phyloP scores from a whole-genome alignment of 2,329 filamentous ascomycete genomes.

The Alternaria metachromatica region DNA sequence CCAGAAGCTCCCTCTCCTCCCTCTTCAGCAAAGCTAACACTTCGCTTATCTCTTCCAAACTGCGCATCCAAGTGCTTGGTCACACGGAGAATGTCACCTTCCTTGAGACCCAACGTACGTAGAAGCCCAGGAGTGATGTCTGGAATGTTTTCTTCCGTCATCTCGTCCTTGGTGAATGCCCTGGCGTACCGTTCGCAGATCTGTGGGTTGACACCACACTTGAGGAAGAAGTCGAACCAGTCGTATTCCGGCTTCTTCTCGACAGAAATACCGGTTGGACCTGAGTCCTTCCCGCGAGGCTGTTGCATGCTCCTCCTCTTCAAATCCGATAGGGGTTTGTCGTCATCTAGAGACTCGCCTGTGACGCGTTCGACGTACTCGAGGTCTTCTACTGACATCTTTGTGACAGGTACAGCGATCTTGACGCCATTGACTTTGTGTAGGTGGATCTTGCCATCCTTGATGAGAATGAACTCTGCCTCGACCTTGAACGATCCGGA shows the following conservation, averaged over 20 bases:
- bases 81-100: constrained; percentile 95
- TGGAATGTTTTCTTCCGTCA: constrained; percentile 91
- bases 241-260: constrained; percentile 82
- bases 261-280: constrained; percentile 66
- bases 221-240: constrained; percentile 98
- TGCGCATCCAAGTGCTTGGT: constrained; percentile 88
- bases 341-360: constrained; percentile 87
- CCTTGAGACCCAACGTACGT: constrained; percentile 88
- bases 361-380: constrained; percentile 91
- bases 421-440: constrained; percentile 99
- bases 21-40: constrained; percentile 65
- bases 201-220: constrained; percentile 88
- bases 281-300: constrained; percentile 58
- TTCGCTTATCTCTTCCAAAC: constrained; percentile 68
- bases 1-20: constrained; percentile 66
- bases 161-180: constrained; percentile 87
- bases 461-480: constrained; percentile 91
- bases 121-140: constrained; percentile 86
- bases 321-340: constrained; percentile 90
- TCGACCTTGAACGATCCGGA: constrained; percentile 97
- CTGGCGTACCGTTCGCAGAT: constrained; percentile 94
- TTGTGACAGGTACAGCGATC: constrained; percentile 91
- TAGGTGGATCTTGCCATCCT: constrained; percentile 95
- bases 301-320: constrained; percentile 57
- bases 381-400: constrained; percentile 95